These are phyloP conservation scores for Bryoglossum gracile DNA, from an alignment of 495 filamentous ascomycete species.

Conservation along the genomic window DNA sequence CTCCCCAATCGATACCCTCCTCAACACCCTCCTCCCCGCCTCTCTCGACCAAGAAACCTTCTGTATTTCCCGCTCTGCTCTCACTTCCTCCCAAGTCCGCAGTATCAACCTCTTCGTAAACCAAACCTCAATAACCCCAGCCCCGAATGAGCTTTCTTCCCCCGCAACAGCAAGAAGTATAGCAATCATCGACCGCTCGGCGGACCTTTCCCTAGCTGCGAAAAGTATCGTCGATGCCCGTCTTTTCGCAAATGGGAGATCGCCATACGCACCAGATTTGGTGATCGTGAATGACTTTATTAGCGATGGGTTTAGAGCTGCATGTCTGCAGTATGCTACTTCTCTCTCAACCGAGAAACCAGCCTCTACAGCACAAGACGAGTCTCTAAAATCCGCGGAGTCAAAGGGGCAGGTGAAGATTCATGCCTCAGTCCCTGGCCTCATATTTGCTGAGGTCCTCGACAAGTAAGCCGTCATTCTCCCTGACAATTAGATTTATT, in stretches of 20 bases:
- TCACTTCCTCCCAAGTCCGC: background rate
- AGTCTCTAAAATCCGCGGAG: too few relatives aligned
- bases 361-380: too few relatives aligned
- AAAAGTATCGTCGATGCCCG: conserved; percentile 1
- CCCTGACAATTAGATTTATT: too few relatives aligned
- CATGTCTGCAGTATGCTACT: conserved; percentile 3
- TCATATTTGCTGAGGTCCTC: background rate
- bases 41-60: conserved; percentile 15
- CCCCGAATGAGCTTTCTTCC: background rate
- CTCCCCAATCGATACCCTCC: background rate
- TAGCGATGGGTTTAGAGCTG: background rate
- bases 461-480: too few relatives aligned
- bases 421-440: background rate
- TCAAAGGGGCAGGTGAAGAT: background rate
- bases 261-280: conserved; percentile 19
- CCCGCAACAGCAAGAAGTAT: background rate
- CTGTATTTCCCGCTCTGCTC: background rate
- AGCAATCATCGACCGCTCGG: conserved; percentile 15
- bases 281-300: conserved; percentile 22
- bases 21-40: background rate
- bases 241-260: background rate
- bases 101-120: background rate
- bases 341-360: too few relatives aligned
- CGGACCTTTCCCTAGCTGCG: conserved; percentile 9
- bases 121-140: background rate